Base-by-base conservation (phyloP, 371 early-diverging fungal genomes). In the Syncephalastrum monosporum region DNA sequence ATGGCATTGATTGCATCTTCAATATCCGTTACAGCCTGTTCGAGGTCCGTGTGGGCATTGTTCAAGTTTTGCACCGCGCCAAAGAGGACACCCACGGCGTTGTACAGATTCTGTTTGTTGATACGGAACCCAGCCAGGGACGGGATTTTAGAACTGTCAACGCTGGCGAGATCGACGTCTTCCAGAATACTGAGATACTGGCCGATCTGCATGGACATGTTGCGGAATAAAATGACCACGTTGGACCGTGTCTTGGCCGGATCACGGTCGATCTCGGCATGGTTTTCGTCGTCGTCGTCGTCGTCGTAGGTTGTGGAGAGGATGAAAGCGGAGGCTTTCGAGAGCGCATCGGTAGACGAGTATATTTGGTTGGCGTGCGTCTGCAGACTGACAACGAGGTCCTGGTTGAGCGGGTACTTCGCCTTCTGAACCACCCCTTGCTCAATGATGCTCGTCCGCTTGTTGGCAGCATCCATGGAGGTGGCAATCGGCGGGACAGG, bases 31-130 rank as follows among this genome's bases (percentile, higher is more conserved):
- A 72, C 59, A 10, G 59, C 52, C 1, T 67, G 64, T 3, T 67
- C 56, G 19, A 75, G 57, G 17, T 72, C 68, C 1, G 24, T 51
- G 0, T 60, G 57, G n/a, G 78, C 59, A 57, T 83, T 70, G 1
- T 87, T 86, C 2, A 87, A 76, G 14, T 71, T 65, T 42, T 86
- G 86, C 5, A 86, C 82, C 7, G 81, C 81, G 61, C 83, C 84
- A 49, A 89, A 85, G 12, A 91, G 66, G 16, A 81, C 68, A 0
- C 89, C 86, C 29, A 90, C 77, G 13, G 77, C 70, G 62, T 89
- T 88, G 73, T 85, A 89, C 27, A 91, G 61, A 5, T 75, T 59
- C 55, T 88, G 85, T 54, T 90, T 87, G 16, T 82, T 77, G 45
- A 79, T 75, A 49, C 84, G 82, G 63, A 85, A 88, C 21, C 85